Base-by-base conservation (phyloP, 345 rosid genomes). In the Dimocarpus longan region DNA sequence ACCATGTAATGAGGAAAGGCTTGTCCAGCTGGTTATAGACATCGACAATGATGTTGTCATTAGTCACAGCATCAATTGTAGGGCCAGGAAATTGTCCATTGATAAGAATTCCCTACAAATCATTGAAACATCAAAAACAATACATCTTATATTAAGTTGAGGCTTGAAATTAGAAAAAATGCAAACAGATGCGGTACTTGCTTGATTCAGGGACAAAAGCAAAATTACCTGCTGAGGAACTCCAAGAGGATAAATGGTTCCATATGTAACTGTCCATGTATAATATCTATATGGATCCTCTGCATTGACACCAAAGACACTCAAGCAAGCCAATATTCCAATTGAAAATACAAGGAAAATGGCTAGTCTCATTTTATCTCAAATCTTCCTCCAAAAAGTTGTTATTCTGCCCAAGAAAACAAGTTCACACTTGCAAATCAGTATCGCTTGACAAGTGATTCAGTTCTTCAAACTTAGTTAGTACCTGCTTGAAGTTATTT, bases 41-140 rank as follows among this genome's bases (percentile, higher is more conserved):
- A 87, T 91, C 87, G 26, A 95, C 85, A 73, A 93, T 46, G 40
- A 95, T 76, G 82, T 95, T 95, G 76, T 95, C 89, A 75, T 93
- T 95, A 8, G 98, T 93, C 74, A 90, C 86, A 18, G 80, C 88
- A n/a, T 95, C 91, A 46, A 95, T 88, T 19, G 91, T 19, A 9
- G 98, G 99, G 42, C 99, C 98, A n/a, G 96, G 99, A 86, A 93
- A 95, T 63, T 87, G 86, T 11, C 90, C 91, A 78, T 95, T 95
- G 79, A 95, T 93, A 52, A 92, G 90, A 70, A 93, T 95, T 11
- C 87, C 97, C 97, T 93, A 86, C 71, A 73, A 62, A 52, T 76
- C n/a, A 39, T 43, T 8, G 16, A 9, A 9, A 50, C 32, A 56
- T 37, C 37, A 18, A 22, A 6, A 9, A 50, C 10, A 16, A 59